Evolutionary conservation across 2,329 filamentous ascomycete genomes (phyloP).

Genomic region (Pseudohalonectria lignicola): DNA sequence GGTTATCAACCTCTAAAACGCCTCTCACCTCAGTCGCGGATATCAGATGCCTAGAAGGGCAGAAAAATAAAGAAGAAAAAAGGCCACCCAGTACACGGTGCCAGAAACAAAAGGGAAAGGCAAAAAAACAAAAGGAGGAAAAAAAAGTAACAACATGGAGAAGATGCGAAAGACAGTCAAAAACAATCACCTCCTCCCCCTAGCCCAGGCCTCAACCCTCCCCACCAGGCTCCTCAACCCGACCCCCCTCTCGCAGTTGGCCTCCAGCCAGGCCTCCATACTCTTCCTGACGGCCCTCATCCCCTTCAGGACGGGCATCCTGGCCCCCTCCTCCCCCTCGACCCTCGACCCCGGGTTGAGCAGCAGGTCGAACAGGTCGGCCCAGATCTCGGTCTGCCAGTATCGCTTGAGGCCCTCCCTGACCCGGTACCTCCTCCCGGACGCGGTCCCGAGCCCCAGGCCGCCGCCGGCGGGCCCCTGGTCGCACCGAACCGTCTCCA

Average conservation of each 20-base stretch:
- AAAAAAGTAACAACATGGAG: background rate
- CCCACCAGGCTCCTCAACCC: constrained; percentile 59
- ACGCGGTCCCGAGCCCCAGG: constrained; percentile 35
- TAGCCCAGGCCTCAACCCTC: constrained; percentile 45
- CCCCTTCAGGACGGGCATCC: constrained; percentile 61
- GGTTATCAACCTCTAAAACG: no score
- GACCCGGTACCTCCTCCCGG: constrained; percentile 63
- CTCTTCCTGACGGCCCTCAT: constrained; percentile 58
- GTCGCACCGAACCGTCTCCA: constrained; percentile 60
- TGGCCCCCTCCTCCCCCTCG: constrained; percentile 47
- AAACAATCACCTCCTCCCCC: constrained; percentile 16
- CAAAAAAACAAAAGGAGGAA: background rate
- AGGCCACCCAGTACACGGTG: no score
- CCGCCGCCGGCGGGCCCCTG: no score
- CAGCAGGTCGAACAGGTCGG: constrained; percentile 68
- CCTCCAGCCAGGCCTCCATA: constrained; percentile 78
- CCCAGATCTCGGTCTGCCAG: constrained; percentile 93
- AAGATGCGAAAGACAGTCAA: constrained; percentile 4
- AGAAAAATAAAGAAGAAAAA: no score
- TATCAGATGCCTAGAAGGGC: no score
- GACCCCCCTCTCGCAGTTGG: constrained; percentile 71
- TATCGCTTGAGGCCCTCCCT: constrained; percentile 83
- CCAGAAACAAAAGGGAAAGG: constrained; percentile 1
- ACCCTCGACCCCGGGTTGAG: constrained; percentile 67
- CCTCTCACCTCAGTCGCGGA: no score